Evolutionary conservation across 306 rosid genomes (phyloP).

Genomic region (Argentina anserina): DNA sequence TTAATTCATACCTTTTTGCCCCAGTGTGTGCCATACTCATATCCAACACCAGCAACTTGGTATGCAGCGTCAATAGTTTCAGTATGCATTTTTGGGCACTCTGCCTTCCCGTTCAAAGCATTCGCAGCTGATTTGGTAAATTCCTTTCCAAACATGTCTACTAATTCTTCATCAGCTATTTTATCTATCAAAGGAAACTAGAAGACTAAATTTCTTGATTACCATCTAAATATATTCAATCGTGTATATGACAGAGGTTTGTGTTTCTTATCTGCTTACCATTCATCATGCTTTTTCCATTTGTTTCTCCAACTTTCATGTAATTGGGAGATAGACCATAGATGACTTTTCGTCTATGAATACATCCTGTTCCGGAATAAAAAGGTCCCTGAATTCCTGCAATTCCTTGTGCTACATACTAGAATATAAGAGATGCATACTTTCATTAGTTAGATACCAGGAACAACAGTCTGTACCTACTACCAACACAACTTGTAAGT

Average conservation of each 20-base stretch:
- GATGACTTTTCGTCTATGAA: slow-evolving; percentile 61
- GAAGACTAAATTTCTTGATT: neutral
- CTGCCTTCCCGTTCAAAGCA: slow-evolving; percentile 34
- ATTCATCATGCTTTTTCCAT: neutral
- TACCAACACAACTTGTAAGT: neutral
- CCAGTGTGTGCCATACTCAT: slow-evolving; percentile 58
- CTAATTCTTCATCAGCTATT: slow-evolving; percentile 10
- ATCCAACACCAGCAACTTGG: slow-evolving; percentile 40
- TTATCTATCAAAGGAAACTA: slow-evolving; percentile 14
- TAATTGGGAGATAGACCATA: slow-evolving; percentile 47
- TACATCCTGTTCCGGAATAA: slow-evolving; percentile 51
- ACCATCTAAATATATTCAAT: neutral
- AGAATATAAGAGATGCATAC: neutral
- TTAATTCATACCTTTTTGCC: slow-evolving; percentile 48
- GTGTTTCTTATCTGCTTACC: neutral
- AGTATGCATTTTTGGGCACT: neutral
- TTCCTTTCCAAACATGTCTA: slow-evolving; percentile 37
- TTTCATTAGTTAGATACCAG: no score
- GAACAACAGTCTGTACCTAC: neutral
- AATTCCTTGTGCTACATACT: slow-evolving; percentile 33
- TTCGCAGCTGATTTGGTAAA: slow-evolving; percentile 31
- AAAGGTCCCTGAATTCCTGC: slow-evolving; percentile 44
- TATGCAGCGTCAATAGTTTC: slow-evolving; percentile 37
- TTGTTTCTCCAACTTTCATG: neutral
- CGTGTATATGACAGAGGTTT: neutral